These are phyloP conservation scores for Triticum dicoccoides DNA, from an alignment of 176 grass and related monocot species.

Conservation along the genomic window DNA sequence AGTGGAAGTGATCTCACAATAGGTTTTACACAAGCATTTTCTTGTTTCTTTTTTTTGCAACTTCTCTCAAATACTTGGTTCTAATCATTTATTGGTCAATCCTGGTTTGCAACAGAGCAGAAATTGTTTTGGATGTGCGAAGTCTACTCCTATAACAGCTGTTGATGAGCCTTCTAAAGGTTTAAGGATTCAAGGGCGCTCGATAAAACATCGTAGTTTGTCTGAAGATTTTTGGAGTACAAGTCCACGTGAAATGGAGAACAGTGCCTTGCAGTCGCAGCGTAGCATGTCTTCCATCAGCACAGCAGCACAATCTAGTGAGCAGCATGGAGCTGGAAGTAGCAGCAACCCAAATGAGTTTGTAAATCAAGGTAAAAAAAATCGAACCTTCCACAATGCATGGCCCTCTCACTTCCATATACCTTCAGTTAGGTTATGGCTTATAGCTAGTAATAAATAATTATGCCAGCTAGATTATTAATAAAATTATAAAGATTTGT, in stretches of 20 bases:
- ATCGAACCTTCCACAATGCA: not conserved
- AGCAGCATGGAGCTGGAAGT: conserved; percentile 67
- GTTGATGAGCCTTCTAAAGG: conserved; percentile 95
- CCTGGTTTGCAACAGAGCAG: conserved; percentile 96
- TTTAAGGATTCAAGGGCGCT: conserved; percentile 81
- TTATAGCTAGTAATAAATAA: not conserved
- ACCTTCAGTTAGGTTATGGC: not conserved
- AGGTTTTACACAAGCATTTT: not conserved
- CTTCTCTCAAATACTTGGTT: conserved; percentile 13
- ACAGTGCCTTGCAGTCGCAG: conserved; percentile 70
- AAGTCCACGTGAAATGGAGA: conserved; percentile 79
- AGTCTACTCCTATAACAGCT: conserved; percentile 78
- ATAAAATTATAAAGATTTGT: not conserved
- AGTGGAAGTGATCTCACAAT: not conserved
- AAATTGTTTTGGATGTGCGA: conserved; percentile 90
- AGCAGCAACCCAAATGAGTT: conserved; percentile 67
- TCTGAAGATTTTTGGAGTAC: conserved; percentile 96
- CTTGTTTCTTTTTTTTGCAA: not conserved
- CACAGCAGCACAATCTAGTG: conserved; percentile 48
- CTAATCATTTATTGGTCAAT: conserved; percentile 56
- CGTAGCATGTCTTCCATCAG: conserved; percentile 95
- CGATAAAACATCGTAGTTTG: conserved; percentile 48
- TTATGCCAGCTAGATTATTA: not conserved
- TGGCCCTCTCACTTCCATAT: not conserved
- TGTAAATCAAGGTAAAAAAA: conserved; percentile 81